Evolutionary conservation across 257 asterid genomes (phyloP).

Genomic region (Leonotis leonurus): DNA sequence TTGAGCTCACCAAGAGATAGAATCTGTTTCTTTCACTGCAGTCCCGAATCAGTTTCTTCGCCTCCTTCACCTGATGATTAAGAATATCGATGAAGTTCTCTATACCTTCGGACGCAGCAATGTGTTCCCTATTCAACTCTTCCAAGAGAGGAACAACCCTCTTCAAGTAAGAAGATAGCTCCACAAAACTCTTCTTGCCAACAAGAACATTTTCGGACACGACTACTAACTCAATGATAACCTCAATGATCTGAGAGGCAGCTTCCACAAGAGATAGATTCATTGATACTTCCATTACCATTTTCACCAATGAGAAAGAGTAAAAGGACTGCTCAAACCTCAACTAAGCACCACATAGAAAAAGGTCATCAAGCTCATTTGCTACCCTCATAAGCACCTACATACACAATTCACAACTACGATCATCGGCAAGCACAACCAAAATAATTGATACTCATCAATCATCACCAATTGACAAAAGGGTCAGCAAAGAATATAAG

Average conservation of each 20-base stretch:
- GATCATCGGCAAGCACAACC: not conserved
- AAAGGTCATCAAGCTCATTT: constrained; percentile 3
- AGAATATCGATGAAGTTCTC: constrained; percentile 31
- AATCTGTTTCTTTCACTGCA: constrained; percentile 44
- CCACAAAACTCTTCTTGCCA: constrained; percentile 31
- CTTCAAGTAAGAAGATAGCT: constrained; percentile 42
- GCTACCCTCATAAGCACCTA: constrained; percentile 3
- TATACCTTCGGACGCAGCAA: constrained; percentile 24
- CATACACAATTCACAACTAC: not conserved
- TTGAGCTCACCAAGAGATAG: constrained; percentile 46
- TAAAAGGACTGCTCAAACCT: no score
- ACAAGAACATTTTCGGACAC: constrained; percentile 34
- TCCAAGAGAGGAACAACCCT: constrained; percentile 38
- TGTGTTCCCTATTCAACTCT: constrained; percentile 28
- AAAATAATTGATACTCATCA: not conserved
- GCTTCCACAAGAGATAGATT: no score
- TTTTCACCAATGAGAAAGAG: no score
- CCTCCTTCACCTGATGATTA: constrained; percentile 26
- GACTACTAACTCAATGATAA: constrained; percentile 27
- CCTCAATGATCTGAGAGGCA: constrained; percentile 30
- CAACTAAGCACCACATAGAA: no score
- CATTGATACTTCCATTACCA: no score
- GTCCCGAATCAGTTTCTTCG: constrained; percentile 36
- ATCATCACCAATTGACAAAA: not conserved
- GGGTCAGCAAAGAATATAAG: not conserved